Conservation (phyloP, 2,329 filamentous ascomycete genomes). For the Cladosporium sp. region DNA sequence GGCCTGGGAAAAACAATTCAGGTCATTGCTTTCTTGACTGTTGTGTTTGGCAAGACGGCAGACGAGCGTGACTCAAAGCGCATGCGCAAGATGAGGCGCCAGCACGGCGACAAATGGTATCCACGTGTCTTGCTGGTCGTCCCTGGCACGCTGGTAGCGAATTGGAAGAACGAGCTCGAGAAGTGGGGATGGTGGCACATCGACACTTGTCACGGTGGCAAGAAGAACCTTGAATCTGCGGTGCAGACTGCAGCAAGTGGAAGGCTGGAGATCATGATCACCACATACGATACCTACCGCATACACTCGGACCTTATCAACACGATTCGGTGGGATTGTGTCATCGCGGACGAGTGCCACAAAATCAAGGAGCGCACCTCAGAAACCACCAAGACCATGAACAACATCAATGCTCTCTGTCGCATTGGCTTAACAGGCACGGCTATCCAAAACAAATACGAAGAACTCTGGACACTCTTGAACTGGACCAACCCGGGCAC, state of each 20-base stretch:
- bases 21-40: conserved; percentile 87
- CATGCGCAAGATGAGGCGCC: conserved; percentile 80
- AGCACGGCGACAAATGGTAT: conserved; percentile 68
- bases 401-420: conserved; percentile 85
- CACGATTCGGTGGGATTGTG: conserved; percentile 85
- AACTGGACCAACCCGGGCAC: conserved; percentile 93
- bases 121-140: conserved; percentile 83
- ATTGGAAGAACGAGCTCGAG: conserved; percentile 84
- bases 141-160: conserved; percentile 82
- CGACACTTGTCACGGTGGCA: conserved; percentile 73
- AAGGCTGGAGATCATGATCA: conserved; percentile 85
- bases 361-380: conserved; percentile 77
- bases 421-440: conserved; percentile 92
- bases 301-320: conserved; percentile 79
- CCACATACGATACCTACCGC: conserved; percentile 86
- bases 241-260: conserved; percentile 68
- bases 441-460: conserved; percentile 96
- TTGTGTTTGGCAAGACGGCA: conserved; percentile 90
- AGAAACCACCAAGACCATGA: conserved; percentile 82
- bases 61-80: conserved; percentile 83
- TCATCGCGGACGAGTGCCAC: conserved; percentile 94
- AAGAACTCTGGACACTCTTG: conserved; percentile 92
- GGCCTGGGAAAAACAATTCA: conserved; percentile 96
- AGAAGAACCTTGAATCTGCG: conserved; percentile 53
- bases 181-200: conserved; percentile 97